phyloP scores from a whole-genome alignment of 176 grass and related monocot species.

The Aegilops speltoides region DNA sequence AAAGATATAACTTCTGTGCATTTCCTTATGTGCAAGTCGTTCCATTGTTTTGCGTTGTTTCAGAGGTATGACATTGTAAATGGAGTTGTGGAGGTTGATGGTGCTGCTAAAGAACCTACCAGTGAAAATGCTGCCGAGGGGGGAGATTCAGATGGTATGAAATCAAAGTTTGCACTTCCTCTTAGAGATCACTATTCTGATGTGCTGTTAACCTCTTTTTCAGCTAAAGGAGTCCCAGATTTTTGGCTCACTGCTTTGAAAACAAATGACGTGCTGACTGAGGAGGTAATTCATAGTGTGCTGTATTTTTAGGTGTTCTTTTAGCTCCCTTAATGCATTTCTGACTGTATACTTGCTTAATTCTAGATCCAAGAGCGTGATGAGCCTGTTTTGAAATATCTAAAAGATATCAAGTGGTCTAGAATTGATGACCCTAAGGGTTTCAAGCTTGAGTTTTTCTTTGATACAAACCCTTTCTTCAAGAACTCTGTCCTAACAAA shows the following conservation, averaged over 20 bases:
- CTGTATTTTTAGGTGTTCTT: background rate
- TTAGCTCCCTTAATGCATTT: background rate
- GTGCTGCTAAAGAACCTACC: constrained; percentile 39
- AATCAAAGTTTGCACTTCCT: background rate
- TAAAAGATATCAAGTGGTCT: constrained; percentile 92
- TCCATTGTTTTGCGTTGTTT: background rate
- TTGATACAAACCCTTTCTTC: constrained; percentile 89
- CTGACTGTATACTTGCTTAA: constrained; percentile 18
- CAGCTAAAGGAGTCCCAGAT: constrained; percentile 82
- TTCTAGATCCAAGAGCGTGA: constrained; percentile 83
- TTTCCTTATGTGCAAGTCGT: background rate
- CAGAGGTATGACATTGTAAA: constrained; percentile 94
- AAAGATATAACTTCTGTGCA: background rate
- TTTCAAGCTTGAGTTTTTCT: constrained; percentile 94
- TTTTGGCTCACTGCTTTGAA: constrained; percentile 97
- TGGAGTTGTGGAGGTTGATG: constrained; percentile 76
- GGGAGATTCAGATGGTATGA: constrained; percentile 43
- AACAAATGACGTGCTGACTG: constrained; percentile 73
- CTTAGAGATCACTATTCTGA: constrained; percentile 11
- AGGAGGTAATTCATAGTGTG: constrained; percentile 51
- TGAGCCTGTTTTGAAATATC: constrained; percentile 68
- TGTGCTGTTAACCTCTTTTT: constrained; percentile 15
- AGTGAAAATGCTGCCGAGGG: constrained; percentile 45
- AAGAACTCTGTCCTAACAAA: constrained; percentile 89
- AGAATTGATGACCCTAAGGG: constrained; percentile 73